phyloP scores from a whole-genome alignment of 73 alveolate species.

The Paramecium biaurelia region DNA sequence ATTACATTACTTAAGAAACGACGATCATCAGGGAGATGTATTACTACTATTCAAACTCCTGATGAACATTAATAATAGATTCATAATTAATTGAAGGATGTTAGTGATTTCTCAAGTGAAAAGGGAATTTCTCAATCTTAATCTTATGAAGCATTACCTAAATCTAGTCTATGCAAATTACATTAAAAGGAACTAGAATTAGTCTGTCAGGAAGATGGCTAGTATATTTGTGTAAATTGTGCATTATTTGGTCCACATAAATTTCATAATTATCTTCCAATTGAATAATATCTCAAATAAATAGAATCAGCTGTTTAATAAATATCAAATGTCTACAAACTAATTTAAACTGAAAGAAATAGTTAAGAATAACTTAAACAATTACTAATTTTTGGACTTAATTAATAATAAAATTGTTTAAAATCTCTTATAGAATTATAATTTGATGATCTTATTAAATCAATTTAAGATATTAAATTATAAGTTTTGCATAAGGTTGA shows the following conservation, averaged over 20 bases:
- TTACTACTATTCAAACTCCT: background rate
- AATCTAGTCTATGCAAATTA: background rate
- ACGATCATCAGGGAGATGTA: background rate
- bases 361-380: background rate
- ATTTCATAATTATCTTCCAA: slow-evolving; percentile 76
- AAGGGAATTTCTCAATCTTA: background rate
- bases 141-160: background rate
- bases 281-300: slow-evolving; percentile 74
- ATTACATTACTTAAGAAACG: background rate
- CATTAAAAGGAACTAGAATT: slow-evolving; percentile 76
- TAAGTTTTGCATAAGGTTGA: background rate
- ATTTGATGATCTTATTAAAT: background rate
- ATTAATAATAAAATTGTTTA: background rate
- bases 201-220: slow-evolving; percentile 82
- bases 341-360: background rate
- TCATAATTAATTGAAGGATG: background rate
- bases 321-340: background rate
- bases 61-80: background rate
- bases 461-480: background rate
- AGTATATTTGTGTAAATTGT: slow-evolving; percentile 85
- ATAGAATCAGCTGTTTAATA: slow-evolving; percentile 67
- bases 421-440: background rate
- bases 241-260: slow-evolving; percentile 89
- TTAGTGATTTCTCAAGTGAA: slow-evolving; percentile 1
- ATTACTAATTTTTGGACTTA: background rate